Evolutionary conservation across 768 basidiomycete species (phyloP).

Genomic region (Suillus fuscotomentosus): DNA sequence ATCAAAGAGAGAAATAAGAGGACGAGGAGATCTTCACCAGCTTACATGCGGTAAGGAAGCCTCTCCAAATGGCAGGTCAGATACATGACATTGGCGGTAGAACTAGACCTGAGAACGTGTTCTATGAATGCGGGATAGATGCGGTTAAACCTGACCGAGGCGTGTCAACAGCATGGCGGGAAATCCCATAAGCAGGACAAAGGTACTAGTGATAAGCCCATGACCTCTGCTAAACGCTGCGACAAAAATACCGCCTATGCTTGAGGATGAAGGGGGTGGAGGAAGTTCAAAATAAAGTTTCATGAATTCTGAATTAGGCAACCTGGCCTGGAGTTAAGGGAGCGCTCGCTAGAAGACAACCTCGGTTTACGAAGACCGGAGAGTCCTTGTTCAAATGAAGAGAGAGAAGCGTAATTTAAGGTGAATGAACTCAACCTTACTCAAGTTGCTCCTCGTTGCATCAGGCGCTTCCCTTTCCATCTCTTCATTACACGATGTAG

Average conservation of each 20-base stretch:
- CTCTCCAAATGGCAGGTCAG: constrained; percentile 56
- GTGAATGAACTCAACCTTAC: constrained; percentile 38
- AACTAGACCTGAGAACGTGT: constrained; percentile 57
- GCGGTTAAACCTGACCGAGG: constrained; percentile 39
- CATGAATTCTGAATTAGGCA: constrained; percentile 25
- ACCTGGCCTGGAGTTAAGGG: constrained; percentile 22
- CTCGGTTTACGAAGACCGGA: constrained; percentile 33
- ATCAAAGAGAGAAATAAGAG: constrained; percentile 23
- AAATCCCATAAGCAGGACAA: constrained; percentile 56
- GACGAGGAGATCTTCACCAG: constrained; percentile 28
- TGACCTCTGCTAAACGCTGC: constrained; percentile 15
- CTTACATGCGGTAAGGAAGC: constrained; percentile 39
- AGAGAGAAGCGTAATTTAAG: constrained; percentile 44
- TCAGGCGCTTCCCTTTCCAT: constrained; percentile 27
- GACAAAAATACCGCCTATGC: constrained; percentile 7
- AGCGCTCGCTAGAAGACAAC: constrained; percentile 24
- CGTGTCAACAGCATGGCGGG: constrained; percentile 66
- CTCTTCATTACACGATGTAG: constrained; percentile 32
- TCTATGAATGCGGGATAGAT: constrained; percentile 64
- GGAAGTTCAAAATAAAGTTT: constrained; percentile 7
- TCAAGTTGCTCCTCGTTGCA: constrained; percentile 24
- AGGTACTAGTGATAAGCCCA: constrained; percentile 50
- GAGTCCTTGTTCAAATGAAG: constrained; percentile 27
- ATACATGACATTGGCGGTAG: constrained; percentile 48
- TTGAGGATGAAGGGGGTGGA: constrained; percentile 1